Base-by-base conservation (phyloP, 345 rosid genomes). In the Bruguiera sexangula region DNA sequence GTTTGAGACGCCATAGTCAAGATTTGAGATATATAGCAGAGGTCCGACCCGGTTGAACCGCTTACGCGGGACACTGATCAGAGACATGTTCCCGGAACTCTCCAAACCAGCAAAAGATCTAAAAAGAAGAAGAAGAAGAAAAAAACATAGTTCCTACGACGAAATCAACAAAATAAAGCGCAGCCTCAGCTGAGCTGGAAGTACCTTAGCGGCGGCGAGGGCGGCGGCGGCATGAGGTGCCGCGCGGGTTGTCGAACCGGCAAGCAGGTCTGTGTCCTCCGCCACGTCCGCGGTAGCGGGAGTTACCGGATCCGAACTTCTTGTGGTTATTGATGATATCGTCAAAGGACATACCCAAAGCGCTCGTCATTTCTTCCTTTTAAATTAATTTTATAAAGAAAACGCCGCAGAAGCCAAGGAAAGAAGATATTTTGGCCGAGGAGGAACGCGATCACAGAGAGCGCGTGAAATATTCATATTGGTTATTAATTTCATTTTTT, bases 1-100 rank as follows among this genome's bases (percentile, higher is more conserved):
- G 78, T 91, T 89, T 36, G 96, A 87, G 67, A 94, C 98, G 1
- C 98, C 98, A 66, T 88, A 94, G 22, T 92, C 96, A 68, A 95
- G 75, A 82, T 94, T 94, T 2, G 97, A 95, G 6, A 92, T 80
- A 75, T 88, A 95, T 82, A 30, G 85, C 85, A 1, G 92, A 73
- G 22, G 86, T 72, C 57, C 91, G 86, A 64, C 80, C 91, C 2
- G 83, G 79, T 69, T 83, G 90, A 46, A 81, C 76, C 50, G 69
- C 63, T 68, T 76, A 79, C 65, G 70, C 79, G 63, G 27, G 62
- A 64, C 78, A 76, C 71, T 82, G 85, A 69, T 79, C 88, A 66
- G 84, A 68, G 73, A 92, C 97, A 95, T 85, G 89, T 73, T 70
- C 89, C 96, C 79, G 96, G 97, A 69, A 96, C 39, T 36, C 10